These are phyloP conservation scores for Caloboletus inedulis DNA, from an alignment of 1,284 basidiomycete species.

Conservation along the genomic window DNA sequence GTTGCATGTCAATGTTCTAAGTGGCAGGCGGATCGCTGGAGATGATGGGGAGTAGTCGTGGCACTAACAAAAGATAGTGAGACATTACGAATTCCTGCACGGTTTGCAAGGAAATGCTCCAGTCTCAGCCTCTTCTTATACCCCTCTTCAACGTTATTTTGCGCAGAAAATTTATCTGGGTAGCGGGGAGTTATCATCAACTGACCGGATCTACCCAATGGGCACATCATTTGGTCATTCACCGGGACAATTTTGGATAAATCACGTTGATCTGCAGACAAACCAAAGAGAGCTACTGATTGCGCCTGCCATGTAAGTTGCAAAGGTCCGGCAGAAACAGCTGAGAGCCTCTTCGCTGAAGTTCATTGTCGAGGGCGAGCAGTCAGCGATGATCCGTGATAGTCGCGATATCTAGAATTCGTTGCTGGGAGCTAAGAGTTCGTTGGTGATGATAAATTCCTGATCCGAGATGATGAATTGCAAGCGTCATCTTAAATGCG, in stretches of 20 bases:
- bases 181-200: neutral
- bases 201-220: neutral
- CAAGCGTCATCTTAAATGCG: neutral
- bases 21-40: neutral
- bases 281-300: neutral
- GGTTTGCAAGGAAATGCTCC: neutral
- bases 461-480: neutral
- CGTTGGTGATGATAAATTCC: neutral
- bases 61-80: neutral
- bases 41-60: neutral
- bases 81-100: neutral
- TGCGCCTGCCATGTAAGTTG: neutral
- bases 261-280: neutral
- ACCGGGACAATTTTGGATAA: neutral
- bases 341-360: neutral
- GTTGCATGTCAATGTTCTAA: neutral
- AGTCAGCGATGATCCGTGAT: neutral
- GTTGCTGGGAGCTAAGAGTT: neutral
- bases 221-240: neutral
- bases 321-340: neutral
- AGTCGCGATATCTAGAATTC: neutral
- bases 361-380: neutral
- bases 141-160: neutral
- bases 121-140: neutral
- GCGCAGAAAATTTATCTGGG: neutral